Percentiles rank a stretch among this genome's conserved stretches.
phyloP scores from a whole-genome alignment of 164 flowering plant genomes.

The Piper longum region DNA sequence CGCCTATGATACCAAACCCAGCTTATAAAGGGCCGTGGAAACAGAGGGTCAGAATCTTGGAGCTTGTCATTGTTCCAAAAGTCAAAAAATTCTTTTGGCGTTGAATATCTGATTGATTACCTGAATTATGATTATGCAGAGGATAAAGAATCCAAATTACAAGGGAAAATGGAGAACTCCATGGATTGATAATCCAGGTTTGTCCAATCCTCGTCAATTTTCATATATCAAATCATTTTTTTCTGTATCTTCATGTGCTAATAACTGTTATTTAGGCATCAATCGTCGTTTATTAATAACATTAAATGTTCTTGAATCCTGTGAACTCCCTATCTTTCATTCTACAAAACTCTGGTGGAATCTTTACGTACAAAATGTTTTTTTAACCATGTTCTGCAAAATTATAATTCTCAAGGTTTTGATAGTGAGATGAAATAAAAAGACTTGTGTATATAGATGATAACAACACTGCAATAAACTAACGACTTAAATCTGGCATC shows the following conservation, averaged over 20 bases:
- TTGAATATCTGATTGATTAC: neutral
- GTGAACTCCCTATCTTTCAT: too few relatives aligned
- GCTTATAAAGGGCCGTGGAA: conserved; percentile 96
- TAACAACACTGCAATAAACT: too few relatives aligned
- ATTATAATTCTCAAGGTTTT: too few relatives aligned
- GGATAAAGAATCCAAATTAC: conserved; percentile 75
- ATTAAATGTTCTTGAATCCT: too few relatives aligned
- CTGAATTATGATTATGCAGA: conserved; percentile 25
- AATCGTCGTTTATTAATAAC: too few relatives aligned
- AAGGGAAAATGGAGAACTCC: conserved; percentile 82
- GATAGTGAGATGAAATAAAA: too few relatives aligned
- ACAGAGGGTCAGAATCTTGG: conserved; percentile 42
- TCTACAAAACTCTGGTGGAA: too few relatives aligned
- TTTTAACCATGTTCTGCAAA: too few relatives aligned
- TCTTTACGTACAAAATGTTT: too few relatives aligned
- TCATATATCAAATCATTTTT: neutral
- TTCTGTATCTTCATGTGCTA: neutral
- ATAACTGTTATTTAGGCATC: too few relatives aligned
- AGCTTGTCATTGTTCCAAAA: neutral
- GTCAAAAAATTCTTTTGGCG: neutral
- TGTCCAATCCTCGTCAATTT: conserved; percentile 1
- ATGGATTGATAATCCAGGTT: conserved; percentile 86
- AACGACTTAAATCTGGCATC: too few relatives aligned
- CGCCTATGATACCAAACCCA: conserved; percentile 77
- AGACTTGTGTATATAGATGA: too few relatives aligned